Base-by-base conservation (phyloP, 805 yeast genomes). In the Komagataella ulmi region DNA sequence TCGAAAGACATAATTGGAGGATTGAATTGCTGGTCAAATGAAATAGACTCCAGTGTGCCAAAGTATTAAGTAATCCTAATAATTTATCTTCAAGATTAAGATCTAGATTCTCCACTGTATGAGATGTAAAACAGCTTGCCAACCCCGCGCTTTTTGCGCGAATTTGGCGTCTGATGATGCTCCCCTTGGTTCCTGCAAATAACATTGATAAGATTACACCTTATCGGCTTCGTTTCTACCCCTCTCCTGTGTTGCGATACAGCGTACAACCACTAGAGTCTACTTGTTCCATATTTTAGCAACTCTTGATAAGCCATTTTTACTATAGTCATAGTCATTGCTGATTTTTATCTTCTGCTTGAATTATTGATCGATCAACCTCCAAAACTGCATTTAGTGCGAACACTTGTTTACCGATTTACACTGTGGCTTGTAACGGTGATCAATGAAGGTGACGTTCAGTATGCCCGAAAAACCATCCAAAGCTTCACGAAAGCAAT, bases 1-100 rank as follows among this genome's bases (percentile, higher is more conserved):
- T 64, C 75, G 17, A 74, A 66, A 50, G 96, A 91, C 62, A 71
- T 91, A 4, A 69, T 63, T 8, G 98, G 98, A 1, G 99, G 99
- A 0, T 67, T 89, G 21, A 69, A 72, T 51, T 74, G 69, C 55
- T 89, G 95, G 86, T 75, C 85, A 51, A 72, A 66, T 14, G 69
- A 70, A 1, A 69, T 87, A 2, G 91, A 89, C 57, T 65, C 72
- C 0, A 55, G 58, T 0, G 71, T 88, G 49, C 95, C 95, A 8
- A 71, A 71, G 45, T 88, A 87, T 58, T 87, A 65, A 17, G 12
- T 44, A 30, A 30, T 14, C 14, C 14, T 8, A 30, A 21, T 21
- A 30, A 30, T 14, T 30, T 5, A 8, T 30, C 3, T 30, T 10
- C 14, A 30, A 24, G 40, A 10, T 10, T 8, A 30, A 10, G 40